Conservation (phyloP, 1,284 basidiomycete species). For the Laetiporus sulphureus region DNA sequence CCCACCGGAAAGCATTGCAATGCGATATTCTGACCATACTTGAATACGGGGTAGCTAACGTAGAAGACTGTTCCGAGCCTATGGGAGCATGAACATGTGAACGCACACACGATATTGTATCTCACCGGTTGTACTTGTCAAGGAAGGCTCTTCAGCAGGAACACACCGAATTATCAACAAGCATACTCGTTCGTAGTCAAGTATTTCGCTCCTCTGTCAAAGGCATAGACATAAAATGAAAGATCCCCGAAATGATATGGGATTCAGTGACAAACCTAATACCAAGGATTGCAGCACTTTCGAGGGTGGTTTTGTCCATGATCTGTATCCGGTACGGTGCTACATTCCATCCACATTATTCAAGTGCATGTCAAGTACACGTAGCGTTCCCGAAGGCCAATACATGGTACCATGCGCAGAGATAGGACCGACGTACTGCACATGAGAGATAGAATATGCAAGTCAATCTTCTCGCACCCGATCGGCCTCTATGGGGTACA, state of each 20-base stretch:
- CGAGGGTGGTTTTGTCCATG: slow-evolving; percentile 72
- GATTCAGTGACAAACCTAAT: slow-evolving; percentile 34
- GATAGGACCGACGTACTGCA: slow-evolving; percentile 41
- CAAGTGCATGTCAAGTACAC: background rate
- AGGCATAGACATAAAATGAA: background rate
- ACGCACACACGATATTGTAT: background rate
- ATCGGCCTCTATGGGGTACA: slow-evolving; percentile 43
- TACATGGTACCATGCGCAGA: slow-evolving; percentile 24
- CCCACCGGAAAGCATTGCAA: slow-evolving; percentile 75
- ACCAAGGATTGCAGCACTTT: slow-evolving; percentile 58
- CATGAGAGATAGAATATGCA: slow-evolving; percentile 63
- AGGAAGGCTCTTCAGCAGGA: background rate
- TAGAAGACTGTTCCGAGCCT: slow-evolving; percentile 73
- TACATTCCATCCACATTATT: slow-evolving; percentile 22
- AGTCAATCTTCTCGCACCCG: slow-evolving; percentile 61
- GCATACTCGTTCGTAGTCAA: slow-evolving; percentile 10
- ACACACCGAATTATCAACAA: background rate
- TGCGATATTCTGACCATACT: slow-evolving; percentile 68
- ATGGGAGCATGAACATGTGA: background rate
- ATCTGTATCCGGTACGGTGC: slow-evolving; percentile 63
- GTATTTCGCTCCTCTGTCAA: slow-evolving; percentile 28
- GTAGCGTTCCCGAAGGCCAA: no score
- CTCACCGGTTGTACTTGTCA: slow-evolving; percentile 25
- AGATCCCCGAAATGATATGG: background rate
- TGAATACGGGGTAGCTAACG: slow-evolving; percentile 59